Evolutionary conservation across 2,329 filamentous ascomycete species (phyloP).

Genomic region (Talaromyces atroroseus): DNA sequence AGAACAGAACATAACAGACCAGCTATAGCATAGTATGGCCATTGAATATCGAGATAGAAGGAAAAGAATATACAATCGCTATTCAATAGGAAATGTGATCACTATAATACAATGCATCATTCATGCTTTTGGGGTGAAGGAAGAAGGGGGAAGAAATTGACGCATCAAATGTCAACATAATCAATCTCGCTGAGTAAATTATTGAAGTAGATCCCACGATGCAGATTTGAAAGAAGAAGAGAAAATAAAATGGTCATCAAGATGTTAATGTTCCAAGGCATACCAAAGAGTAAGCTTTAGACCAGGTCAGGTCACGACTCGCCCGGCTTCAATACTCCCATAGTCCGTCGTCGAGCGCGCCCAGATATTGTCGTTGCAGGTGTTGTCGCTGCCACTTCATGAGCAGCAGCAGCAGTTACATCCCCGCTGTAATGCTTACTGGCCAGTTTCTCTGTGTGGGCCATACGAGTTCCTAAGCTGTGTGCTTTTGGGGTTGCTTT

Average conservation of each 20-base stretch:
- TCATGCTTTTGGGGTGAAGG: not conserved
- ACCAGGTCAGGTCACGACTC: not conserved
- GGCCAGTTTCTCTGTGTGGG: not conserved
- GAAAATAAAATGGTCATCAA: not conserved
- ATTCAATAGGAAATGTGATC: not conserved
- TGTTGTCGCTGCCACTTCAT: not conserved
- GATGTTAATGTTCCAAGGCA: not conserved
- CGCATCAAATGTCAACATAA: too few species aligned
- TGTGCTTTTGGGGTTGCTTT: slow-evolving; percentile 2
- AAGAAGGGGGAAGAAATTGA: not conserved
- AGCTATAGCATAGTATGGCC: not conserved
- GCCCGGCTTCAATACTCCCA: not conserved
- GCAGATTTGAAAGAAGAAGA: not conserved
- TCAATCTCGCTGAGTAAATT: not conserved
- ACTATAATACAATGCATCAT: slow-evolving; percentile 4
- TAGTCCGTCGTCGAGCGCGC: slow-evolving; percentile 2
- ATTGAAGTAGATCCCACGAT: not conserved
- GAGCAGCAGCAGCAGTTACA: not conserved
- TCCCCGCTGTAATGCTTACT: not conserved
- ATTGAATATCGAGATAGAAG: not conserved
- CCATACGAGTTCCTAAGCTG: not conserved
- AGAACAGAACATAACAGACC: not conserved
- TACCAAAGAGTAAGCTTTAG: not conserved
- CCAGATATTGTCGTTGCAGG: not conserved
- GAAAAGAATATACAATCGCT: not conserved